Percentiles rank a stretch among this genome's conserved stretches.
Evolutionary conservation across 2,329 filamentous ascomycete genomes (phyloP).

Genomic region (Diaporthe sp.): DNA sequence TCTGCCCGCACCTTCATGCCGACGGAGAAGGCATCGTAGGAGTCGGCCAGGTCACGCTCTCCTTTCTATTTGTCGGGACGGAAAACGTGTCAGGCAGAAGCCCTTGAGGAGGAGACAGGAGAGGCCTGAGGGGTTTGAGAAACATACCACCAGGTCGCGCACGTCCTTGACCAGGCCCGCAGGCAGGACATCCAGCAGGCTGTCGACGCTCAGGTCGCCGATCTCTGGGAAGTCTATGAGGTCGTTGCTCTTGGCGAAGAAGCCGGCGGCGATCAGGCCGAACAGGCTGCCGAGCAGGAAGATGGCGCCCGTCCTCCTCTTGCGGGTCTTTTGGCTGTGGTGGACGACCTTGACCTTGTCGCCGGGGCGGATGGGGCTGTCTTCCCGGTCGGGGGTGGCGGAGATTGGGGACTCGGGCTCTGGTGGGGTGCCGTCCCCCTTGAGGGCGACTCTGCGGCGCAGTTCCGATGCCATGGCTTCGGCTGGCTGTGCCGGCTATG

Average conservation of each 20-base stretch:
- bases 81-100: slow-evolving; percentile 32
- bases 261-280: slow-evolving; percentile 86
- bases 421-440: slow-evolving; percentile 40
- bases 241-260: slow-evolving; percentile 90
- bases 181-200: slow-evolving; percentile 86
- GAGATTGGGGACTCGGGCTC: slow-evolving; percentile 43
- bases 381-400: slow-evolving; percentile 44
- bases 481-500: not conserved
- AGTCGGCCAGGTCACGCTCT: slow-evolving; percentile 83
- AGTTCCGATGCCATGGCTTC: slow-evolving; percentile 34
- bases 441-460: slow-evolving; percentile 37
- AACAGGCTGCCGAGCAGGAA: slow-evolving; percentile 92
- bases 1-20: slow-evolving; percentile 85
- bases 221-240: slow-evolving; percentile 82
- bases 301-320: slow-evolving; percentile 82
- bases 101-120: not conserved
- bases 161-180: slow-evolving; percentile 88
- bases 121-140: slow-evolving; percentile 27
- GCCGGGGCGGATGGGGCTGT: slow-evolving; percentile 46
- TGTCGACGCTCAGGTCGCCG: slow-evolving; percentile 83
- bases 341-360: slow-evolving; percentile 57
- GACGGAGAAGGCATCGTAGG: slow-evolving; percentile 94
- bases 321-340: slow-evolving; percentile 64
- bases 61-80: slow-evolving; percentile 67
- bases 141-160: slow-evolving; percentile 80